Conservation (phyloP, 176 grass and related monocot genomes). For the Oropetium thomaeum region DNA sequence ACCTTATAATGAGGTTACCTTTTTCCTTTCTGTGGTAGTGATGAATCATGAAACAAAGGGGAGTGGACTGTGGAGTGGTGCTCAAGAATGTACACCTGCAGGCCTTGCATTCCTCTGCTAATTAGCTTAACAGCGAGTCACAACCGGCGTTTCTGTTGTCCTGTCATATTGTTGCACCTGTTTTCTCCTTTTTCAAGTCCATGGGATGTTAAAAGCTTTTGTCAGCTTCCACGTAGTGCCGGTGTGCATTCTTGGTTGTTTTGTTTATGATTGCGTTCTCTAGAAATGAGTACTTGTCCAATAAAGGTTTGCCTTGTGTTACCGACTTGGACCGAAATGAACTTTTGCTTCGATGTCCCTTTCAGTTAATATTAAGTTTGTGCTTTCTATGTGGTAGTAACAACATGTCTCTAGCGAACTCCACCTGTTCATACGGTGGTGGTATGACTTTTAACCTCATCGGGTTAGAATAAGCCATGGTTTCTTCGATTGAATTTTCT, state of each 20-base stretch:
- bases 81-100: slow-evolving; percentile 40
- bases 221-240: not conserved
- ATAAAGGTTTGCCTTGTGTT: slow-evolving; percentile 20
- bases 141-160: slow-evolving; percentile 6
- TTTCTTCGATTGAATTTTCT: not conserved
- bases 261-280: slow-evolving; percentile 29
- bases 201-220: slow-evolving; percentile 1
- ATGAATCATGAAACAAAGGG: slow-evolving; percentile 28
- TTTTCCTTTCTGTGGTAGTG: slow-evolving; percentile 34
- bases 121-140: slow-evolving; percentile 17
- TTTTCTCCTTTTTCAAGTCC: slow-evolving; percentile 11
- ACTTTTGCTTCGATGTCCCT: slow-evolving; percentile 32
- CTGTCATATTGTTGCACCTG: slow-evolving; percentile 20
- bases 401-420: slow-evolving; percentile 9
- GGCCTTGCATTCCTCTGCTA: slow-evolving; percentile 3
- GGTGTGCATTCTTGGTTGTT: not conserved
- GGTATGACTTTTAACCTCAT: not conserved
- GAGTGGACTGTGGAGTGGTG: slow-evolving; percentile 24
- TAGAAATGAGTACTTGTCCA: slow-evolving; percentile 41
- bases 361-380: slow-evolving; percentile 18
- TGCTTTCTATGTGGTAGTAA: slow-evolving; percentile 15
- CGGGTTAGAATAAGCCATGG: not conserved
- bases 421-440: not conserved
- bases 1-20: slow-evolving; percentile 21
- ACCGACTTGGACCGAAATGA: not conserved